Percentiles rank a stretch among this genome's conserved stretches.
Evolutionary conservation across 768 basidiomycete species (phyloP).

Genomic region (Amanita subjunquillea): DNA sequence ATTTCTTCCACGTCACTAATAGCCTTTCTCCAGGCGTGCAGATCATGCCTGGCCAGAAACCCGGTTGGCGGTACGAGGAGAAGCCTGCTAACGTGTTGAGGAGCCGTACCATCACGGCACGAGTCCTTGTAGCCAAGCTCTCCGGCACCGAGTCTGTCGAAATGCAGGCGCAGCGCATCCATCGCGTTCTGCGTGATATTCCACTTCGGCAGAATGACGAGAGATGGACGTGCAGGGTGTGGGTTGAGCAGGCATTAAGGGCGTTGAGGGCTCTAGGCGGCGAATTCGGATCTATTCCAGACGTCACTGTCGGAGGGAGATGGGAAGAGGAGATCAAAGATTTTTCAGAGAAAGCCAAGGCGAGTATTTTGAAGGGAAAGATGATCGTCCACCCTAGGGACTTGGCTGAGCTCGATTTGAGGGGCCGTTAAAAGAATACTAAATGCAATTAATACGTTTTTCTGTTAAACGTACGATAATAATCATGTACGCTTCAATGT

Average conservation of each 20-base stretch:
- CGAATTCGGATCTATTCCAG: constrained; percentile 3
- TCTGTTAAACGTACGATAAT: background rate
- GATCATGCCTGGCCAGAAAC: background rate
- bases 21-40: background rate
- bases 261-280: constrained; percentile 1
- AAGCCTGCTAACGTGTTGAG: background rate
- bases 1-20: constrained; percentile 5
- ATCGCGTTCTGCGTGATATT: background rate
- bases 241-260: constrained; percentile 4
- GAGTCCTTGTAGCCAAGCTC: constrained; percentile 6
- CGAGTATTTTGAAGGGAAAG: constrained; percentile 1
- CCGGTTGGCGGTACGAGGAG: constrained; percentile 5
- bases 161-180: constrained; percentile 2
- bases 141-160: background rate
- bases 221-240: constrained; percentile 4
- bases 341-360: constrained; percentile 4
- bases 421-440: background rate
- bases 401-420: background rate
- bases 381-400: background rate
- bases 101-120: background rate
- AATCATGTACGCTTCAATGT: background rate
- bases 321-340: background rate
- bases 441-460: background rate
- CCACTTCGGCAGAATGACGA: constrained; percentile 3
- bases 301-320: background rate